Percentiles rank a stretch among this genome's conserved stretches.
Conservation (phyloP, 306 rosid genomes). For the Begonia loranthoides region DNA sequence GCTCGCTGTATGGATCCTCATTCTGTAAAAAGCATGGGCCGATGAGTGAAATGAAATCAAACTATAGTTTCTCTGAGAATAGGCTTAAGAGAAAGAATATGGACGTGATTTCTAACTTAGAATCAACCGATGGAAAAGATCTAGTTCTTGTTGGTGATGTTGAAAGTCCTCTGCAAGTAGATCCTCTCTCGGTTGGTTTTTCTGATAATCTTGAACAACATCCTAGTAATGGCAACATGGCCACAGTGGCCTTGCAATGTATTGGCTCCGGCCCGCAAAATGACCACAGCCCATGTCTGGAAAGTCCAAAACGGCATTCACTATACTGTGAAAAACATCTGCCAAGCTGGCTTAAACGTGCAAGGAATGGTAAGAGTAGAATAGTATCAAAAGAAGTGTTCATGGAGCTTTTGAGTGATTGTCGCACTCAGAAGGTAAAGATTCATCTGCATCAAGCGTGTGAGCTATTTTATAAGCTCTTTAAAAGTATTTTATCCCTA, state of each 20-base stretch:
- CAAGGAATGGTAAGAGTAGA: conserved; percentile 96
- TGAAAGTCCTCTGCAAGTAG: conserved; percentile 48
- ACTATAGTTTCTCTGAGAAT: conserved; percentile 28
- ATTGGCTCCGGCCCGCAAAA: conserved; percentile 57
- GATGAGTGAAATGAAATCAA: conserved; percentile 31
- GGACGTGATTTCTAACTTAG: conserved; percentile 32
- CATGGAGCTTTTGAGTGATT: conserved; percentile 66
- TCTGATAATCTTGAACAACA: conserved; percentile 35
- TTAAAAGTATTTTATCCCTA: conserved; percentile 80
- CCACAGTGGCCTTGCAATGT: conserved; percentile 33
- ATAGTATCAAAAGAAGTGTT: conserved; percentile 88
- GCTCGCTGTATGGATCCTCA: conserved; percentile 56
- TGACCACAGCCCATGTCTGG: conserved; percentile 53
- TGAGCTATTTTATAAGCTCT: conserved; percentile 88
- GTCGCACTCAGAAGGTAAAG: conserved; percentile 52
- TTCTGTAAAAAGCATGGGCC: conserved; percentile 93
- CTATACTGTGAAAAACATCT: conserved; percentile 85
- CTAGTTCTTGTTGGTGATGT: conserved; percentile 32
- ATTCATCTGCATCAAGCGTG: conserved; percentile 74
- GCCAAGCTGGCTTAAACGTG: conserved; percentile 99
- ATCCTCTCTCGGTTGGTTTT: conserved; percentile 29
- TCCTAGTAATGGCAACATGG: conserved; percentile 8
- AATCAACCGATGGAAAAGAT: conserved; percentile 35
- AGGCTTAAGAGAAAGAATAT: conserved; percentile 50
- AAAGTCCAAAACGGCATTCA: conserved; percentile 63